phyloP scores from a whole-genome alignment of 495 filamentous ascomycete genomes.

The Cercophora samala region DNA sequence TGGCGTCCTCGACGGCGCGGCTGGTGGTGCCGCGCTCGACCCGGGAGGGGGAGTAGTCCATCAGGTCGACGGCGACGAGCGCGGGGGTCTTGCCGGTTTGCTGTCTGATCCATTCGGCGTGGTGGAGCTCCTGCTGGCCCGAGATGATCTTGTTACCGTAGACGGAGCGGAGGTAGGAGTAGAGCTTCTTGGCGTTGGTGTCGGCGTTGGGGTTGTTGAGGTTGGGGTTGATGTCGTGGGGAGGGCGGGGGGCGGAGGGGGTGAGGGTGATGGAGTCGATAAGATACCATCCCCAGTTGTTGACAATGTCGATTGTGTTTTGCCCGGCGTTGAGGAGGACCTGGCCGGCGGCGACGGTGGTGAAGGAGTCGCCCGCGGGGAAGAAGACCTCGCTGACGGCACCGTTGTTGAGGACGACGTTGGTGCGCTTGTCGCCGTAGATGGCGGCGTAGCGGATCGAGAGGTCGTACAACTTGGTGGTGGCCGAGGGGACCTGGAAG shows the following conservation, averaged over 20 bases:
- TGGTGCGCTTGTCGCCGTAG: constrained; percentile 43
- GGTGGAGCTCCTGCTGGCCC: constrained; percentile 44
- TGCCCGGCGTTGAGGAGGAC: constrained; percentile 40
- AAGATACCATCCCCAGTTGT: constrained; percentile 50
- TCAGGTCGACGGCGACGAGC: constrained; percentile 43
- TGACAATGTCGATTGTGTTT: constrained; percentile 44
- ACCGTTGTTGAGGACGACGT: constrained; percentile 41
- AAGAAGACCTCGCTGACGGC: constrained; percentile 40
- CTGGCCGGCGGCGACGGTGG: constrained; percentile 39
- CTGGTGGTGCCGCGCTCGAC: constrained; percentile 39
- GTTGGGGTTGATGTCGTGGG: constrained; percentile 36
- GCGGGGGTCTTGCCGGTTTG: constrained; percentile 48
- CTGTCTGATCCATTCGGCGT: constrained; percentile 35
- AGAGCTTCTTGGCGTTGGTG: constrained; percentile 29
- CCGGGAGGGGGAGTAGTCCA: constrained; percentile 47
- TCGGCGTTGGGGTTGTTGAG: constrained; percentile 34
- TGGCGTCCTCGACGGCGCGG: constrained; percentile 45
- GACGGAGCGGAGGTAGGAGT: constrained; percentile 39
- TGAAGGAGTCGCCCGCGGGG: constrained; percentile 27
- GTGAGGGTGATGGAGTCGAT: constrained; percentile 44
- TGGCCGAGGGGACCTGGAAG: constrained; percentile 33
- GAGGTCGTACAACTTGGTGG: constrained; percentile 39
- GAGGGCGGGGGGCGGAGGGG: constrained; percentile 34
- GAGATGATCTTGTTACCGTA: constrained; percentile 49
- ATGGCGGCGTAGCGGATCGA: constrained; percentile 39